Base-by-base conservation (phyloP, 2,329 filamentous ascomycete species). In the Trichoderma lentiforme region DNA sequence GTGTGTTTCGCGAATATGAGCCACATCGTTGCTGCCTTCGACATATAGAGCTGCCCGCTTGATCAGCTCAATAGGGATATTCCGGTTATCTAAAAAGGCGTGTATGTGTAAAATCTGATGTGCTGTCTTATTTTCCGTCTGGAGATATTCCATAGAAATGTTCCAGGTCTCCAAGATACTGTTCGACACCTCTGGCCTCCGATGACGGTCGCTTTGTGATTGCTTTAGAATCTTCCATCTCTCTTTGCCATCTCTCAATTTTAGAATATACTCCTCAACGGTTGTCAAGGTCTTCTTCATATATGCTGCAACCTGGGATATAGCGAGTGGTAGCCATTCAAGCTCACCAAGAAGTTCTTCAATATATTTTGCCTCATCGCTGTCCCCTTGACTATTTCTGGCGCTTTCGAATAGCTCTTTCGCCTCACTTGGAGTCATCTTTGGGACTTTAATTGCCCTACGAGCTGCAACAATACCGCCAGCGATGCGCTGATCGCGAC, bases 141-240 rank as follows among this genome's bases (percentile, higher is more conserved):
- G 71, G 18, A 83, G 75, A 4, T 71, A 76, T 9, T 76, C 73
- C 47, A 82, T 78, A 1, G 80, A 82, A 34, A 80, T 79, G 5
- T 60, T 69, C 80, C 77, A 82, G 3, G 80, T 82, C 60, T 78
- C 68, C 24, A 82, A 73, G 1, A 82, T 70, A 56, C 78, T 82
- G 58, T 82, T 82, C 0, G 78, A 74, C 9, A 78, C 75, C 1
- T 75, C 70, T 0, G 64, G 72, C 12, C 76, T 15, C 70, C 80
- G 76, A 70, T 82, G 74, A 6, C 75, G 74, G 71, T 82, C 79
- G 30, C 70, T 74, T 8, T 76, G 73, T 1, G 67, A 65, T 39
- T 70, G 74, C 56, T 74, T 75, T 1, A 78, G 67, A 8, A 79
- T 14, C 6, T 60, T 64, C 76, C 75, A 79, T 68, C 77, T 74